Percentiles rank a stretch among this genome's conserved stretches.
These are phyloP conservation scores for Smallanthus sonchifolius DNA, from an alignment of 129 eudicot genomes.

Conservation along the genomic window DNA sequence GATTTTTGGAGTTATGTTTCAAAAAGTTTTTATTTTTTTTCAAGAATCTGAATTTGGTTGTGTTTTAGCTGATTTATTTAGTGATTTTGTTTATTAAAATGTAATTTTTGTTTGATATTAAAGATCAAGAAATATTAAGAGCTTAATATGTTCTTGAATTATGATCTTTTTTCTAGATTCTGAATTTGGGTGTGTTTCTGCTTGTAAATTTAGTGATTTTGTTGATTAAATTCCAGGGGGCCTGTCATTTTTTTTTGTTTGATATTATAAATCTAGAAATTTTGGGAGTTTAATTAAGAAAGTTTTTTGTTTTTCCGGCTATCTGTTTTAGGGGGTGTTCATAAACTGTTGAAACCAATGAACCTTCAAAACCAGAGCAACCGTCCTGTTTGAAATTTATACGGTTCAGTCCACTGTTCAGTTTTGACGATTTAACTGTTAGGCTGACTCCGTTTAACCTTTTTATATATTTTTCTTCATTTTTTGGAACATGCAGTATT, in stretches of 20 bases:
- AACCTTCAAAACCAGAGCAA: too few relatives aligned
- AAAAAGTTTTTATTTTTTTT: not conserved
- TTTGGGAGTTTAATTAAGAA: not conserved
- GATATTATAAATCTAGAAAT: not conserved
- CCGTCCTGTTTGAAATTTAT: not conserved
- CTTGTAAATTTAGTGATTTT: not conserved
- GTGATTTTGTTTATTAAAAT: not conserved
- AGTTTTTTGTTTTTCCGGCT: not conserved
- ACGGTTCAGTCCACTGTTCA: not conserved
- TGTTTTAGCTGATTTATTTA: not conserved
- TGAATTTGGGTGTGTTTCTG: not conserved
- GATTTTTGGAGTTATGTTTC: too few relatives aligned
- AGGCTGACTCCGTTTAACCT: not conserved
- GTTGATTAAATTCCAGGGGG: not conserved
- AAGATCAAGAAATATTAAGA: not conserved
- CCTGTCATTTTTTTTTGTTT: not conserved
- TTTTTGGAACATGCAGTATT: too few relatives aligned
- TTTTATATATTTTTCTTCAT: too few relatives aligned
- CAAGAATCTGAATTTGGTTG: not conserved
- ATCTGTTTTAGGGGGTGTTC: not conserved
- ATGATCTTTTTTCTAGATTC: not conserved
- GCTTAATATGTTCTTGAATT: not conserved
- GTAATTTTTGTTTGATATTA: conserved; percentile 2
- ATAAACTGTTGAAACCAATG: too few relatives aligned
- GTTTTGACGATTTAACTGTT: not conserved